phyloP scores from a whole-genome alignment of 164 flowering plant species.

The Aristolochia californica region DNA sequence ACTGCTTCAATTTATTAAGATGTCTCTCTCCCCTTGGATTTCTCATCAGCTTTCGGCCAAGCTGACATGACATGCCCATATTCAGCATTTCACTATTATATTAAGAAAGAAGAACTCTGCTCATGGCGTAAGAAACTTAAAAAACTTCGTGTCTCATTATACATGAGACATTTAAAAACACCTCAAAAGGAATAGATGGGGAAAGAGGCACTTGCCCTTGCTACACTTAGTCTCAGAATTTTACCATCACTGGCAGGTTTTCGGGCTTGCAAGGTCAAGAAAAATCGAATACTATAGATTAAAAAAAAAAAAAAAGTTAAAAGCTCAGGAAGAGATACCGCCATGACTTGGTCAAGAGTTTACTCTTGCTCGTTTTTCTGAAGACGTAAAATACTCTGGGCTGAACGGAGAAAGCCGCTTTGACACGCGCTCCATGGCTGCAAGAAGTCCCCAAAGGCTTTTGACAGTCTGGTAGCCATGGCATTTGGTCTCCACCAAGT shows the following conservation, averaged over 20 bases:
- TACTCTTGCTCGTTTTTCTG: neutral
- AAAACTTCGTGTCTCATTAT: no score
- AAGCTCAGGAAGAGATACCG: slow-evolving; percentile 65
- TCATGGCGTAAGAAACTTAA: no score
- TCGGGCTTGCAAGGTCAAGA: slow-evolving; percentile 85
- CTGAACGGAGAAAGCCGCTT: neutral
- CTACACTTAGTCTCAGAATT: neutral
- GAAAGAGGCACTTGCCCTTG: slow-evolving; percentile 5
- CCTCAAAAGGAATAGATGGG: slow-evolving; percentile 35
- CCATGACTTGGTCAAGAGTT: slow-evolving; percentile 10
- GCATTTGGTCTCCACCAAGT: slow-evolving; percentile 15
- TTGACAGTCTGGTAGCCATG: slow-evolving; percentile 2
- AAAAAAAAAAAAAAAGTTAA: slow-evolving; percentile 13
- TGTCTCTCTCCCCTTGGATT: no score
- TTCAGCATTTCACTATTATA: neutral
- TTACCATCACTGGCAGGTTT: neutral
- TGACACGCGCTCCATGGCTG: slow-evolving; percentile 6
- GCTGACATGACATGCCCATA: neutral
- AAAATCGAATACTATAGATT: slow-evolving; percentile 18
- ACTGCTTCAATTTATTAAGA: no score
- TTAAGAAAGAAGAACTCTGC: neutral
- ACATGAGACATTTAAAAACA: no score
- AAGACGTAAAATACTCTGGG: neutral
- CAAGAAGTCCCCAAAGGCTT: neutral
- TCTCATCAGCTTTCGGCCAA: no score